A percentile compares a stretch with the other conserved stretches of the same genome.
phyloP scores from a whole-genome alignment of 805 yeast species.

The Zygosaccharomyces gambellarensis region DNA sequence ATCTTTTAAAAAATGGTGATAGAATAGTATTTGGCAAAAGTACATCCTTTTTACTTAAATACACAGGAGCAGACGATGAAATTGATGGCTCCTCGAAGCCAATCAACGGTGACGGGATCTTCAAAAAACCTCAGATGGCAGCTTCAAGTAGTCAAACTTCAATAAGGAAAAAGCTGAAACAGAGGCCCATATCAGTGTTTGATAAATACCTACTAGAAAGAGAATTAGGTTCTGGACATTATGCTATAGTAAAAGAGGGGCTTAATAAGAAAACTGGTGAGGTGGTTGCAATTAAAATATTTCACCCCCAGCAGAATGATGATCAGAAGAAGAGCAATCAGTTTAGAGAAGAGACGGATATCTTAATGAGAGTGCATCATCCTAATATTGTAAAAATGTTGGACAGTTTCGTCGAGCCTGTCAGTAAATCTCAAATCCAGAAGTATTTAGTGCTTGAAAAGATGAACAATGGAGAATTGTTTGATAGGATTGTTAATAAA shows the following conservation, averaged over 20 bases:
- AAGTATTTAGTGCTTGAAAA: constrained; percentile 65
- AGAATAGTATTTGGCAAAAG: constrained; percentile 54
- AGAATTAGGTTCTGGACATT: constrained; percentile 71
- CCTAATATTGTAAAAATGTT: constrained; percentile 65
- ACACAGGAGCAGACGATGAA: constrained; percentile 21
- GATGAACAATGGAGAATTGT: constrained; percentile 69
- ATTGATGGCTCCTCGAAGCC: not conserved
- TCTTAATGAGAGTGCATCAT: constrained; percentile 60
- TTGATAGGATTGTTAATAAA: constrained; percentile 65
- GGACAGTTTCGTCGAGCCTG: constrained; percentile 54
- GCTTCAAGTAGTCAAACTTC: constrained; percentile 24
- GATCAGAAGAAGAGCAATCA: constrained; percentile 38
- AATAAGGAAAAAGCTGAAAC: constrained; percentile 12
- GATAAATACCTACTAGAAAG: constrained; percentile 49
- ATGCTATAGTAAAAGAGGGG: constrained; percentile 76
- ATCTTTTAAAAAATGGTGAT: constrained; percentile 59
- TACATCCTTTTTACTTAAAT: constrained; percentile 47
- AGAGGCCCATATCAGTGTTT: constrained; percentile 42
- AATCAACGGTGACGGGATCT: constrained; percentile 14
- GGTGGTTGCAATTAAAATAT: constrained; percentile 68
- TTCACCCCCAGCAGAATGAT: constrained; percentile 50
- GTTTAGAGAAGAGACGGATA: constrained; percentile 62
- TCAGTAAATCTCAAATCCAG: constrained; percentile 40
- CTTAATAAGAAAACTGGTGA: constrained; percentile 52
- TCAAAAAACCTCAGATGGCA: constrained; percentile 28